phyloP scores from a whole-genome alignment of 345 rosid genomes.

The Melaleuca alternifolia region DNA sequence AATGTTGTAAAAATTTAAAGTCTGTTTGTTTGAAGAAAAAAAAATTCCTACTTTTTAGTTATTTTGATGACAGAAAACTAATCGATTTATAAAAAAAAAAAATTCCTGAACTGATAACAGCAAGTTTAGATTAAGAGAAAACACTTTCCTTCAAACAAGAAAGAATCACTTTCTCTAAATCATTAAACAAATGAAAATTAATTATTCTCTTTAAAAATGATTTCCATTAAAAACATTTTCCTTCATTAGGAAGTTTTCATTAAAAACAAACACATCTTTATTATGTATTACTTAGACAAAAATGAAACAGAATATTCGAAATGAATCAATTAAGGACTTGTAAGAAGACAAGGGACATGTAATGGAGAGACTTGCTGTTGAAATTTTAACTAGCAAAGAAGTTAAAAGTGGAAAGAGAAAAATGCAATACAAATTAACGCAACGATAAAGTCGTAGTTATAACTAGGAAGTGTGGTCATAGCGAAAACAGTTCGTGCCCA shows the following conservation, averaged over 20 bases:
- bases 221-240: too few relatives aligned
- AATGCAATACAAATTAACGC: not conserved
- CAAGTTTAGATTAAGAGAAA: not conserved
- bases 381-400: not conserved
- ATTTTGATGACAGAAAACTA: too few relatives aligned
- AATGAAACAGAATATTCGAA: not conserved
- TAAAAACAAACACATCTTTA: too few relatives aligned
- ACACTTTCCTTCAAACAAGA: not conserved
- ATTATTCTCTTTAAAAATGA: too few relatives aligned
- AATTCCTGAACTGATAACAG: not conserved
- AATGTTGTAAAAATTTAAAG: too few relatives aligned
- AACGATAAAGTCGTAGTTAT: not conserved
- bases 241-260: too few relatives aligned
- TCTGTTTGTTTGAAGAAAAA: too few relatives aligned
- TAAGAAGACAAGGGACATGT: not conserved
- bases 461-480: not conserved
- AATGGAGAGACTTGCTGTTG: not conserved
- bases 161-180: not conserved
- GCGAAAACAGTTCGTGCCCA: not conserved
- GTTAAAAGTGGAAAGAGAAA: not conserved
- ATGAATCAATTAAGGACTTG: too few relatives aligned
- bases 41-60: too few relatives aligned
- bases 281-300: not conserved
- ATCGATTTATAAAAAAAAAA: too few relatives aligned
- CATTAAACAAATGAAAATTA: too few relatives aligned